Base-by-base conservation (phyloP, 2,329 filamentous ascomycete genomes). In the Rugonectria rugulosa region DNA sequence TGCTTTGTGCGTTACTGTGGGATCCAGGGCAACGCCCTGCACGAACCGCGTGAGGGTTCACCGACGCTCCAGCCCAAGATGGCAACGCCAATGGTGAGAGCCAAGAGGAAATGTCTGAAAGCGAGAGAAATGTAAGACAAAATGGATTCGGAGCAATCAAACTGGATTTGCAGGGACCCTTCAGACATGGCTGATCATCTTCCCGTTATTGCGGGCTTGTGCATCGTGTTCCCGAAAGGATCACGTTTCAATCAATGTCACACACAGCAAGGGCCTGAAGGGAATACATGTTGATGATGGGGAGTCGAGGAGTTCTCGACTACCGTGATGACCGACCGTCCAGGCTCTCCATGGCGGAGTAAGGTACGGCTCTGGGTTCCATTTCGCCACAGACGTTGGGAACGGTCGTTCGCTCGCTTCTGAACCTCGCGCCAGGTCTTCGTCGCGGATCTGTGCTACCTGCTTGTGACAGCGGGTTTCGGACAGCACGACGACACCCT, bases 41-140 rank as follows among this genome's bases (percentile, higher is more conserved):
- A n/a, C n/a, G n/a, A n/a, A n/a, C n/a, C n/a, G n/a, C n/a, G n/a
- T n/a, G n/a, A n/a, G n/a, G n/a, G n/a, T n/a, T n/a, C n/a, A n/a
- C n/a, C n/a, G n/a, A n/a, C n/a, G n/a, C n/a, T n/a, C n/a, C n/a
- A n/a, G n/a, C n/a, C n/a, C n/a, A n/a, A n/a, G n/a, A n/a, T n/a
- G n/a, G n/a, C n/a, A n/a, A n/a, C n/a, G n/a, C n/a, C 34, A 38
- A 21, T 38, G n/a, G n/a, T 24, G 23, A 53, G 20, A 19, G 38
- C 20, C 32, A 44, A 50, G 20, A 4, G 32, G 34, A 45, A 15
- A 17, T 14, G 36, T 34, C 40, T 52, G 38, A 49, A 20, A 43
- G 20, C 34, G 40, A 49, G 45, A 42, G 17, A 21, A 32, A 37
- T 23, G 23, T 56, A 45, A 54, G 54, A 57, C 54, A 50, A 24